These are phyloP conservation scores for Ceratocystis ficicola DNA, from an alignment of 2,329 filamentous ascomycete species.

Conservation along the genomic window DNA sequence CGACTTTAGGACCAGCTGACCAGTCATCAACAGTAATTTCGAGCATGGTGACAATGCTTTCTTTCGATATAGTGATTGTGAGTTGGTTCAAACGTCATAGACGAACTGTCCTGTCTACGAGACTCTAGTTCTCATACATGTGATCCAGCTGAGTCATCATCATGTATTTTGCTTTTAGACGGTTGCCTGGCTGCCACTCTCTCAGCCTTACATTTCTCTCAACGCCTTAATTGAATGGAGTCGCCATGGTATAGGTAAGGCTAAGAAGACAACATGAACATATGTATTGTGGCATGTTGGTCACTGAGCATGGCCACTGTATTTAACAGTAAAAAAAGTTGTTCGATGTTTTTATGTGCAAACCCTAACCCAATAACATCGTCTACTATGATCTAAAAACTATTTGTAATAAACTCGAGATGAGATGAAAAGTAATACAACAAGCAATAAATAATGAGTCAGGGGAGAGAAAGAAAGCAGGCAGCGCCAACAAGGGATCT, in stretches of 20 bases:
- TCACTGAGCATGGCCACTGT: background rate
- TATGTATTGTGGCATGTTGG: background rate
- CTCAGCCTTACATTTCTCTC: background rate
- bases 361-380: background rate
- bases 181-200: background rate
- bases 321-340: background rate
- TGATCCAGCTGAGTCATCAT: background rate
- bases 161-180: background rate
- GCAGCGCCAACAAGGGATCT: background rate
- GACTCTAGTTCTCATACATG: too few species aligned
- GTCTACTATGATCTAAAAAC: background rate
- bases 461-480: background rate
- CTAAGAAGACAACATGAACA: background rate
- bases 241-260: background rate
- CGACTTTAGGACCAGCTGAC: background rate
- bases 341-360: background rate
- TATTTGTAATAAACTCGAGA: background rate
- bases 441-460: background rate
- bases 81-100: too few species aligned
- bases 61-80: background rate
- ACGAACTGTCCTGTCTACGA: too few species aligned
- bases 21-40: slow-evolving; percentile 5
- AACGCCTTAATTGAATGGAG: background rate
- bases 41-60: background rate
- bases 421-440: background rate